Evolutionary conservation across 2,329 filamentous ascomycete genomes (phyloP), one percentile per base, ranked within the genome.

Genomic region (Xylariaceae sp.): DNA sequence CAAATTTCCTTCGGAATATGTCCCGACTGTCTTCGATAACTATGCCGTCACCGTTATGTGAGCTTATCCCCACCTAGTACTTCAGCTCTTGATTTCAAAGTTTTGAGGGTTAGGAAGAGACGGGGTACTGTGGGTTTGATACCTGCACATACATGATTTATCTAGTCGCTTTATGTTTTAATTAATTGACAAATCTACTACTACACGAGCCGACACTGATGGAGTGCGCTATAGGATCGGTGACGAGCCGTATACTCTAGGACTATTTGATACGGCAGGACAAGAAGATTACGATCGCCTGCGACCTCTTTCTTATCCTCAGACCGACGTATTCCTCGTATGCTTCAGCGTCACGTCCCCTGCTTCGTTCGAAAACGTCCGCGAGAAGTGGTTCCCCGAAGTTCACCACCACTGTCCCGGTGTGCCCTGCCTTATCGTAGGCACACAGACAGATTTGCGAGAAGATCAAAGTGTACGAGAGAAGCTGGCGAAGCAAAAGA

Each of bases 1-100:
- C 83, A 97, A 97, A 71, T 99, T 99, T 75, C 94, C 94, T 29
- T 97, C 92, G 69, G 94, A 99, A 92, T 99, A 99, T 75, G 94
- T 99, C 54, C 94, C 94, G 46, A 99, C 94, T 24, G 94, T 99
- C 61, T 99, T 99, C 76, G 94, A 99, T 77, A 99, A 99, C 79
- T 99, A 99, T 83, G 94, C 94, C 53, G 94, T 99, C 73, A 99
- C 94, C 64, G 94, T 99, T 65, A 99, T 99, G 94, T 97, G 83
- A 87, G 92, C 87, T 51, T 39, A 7, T 13, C n/a, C 21, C 18
- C 21, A 26, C 33, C 20, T 5, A n/a, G n/a, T n/a, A n/a, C n/a
- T n/a, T n/a, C n/a, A n/a, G n/a, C n/a, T n/a, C n/a, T n/a, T n/a
- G n/a, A n/a, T n/a, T n/a, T n/a, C n/a, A n/a, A n/a, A n/a, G n/a